These are phyloP conservation scores for Yarrowia phangngaensis DNA, from an alignment of 805 yeast genomes.

Conservation along the genomic window DNA sequence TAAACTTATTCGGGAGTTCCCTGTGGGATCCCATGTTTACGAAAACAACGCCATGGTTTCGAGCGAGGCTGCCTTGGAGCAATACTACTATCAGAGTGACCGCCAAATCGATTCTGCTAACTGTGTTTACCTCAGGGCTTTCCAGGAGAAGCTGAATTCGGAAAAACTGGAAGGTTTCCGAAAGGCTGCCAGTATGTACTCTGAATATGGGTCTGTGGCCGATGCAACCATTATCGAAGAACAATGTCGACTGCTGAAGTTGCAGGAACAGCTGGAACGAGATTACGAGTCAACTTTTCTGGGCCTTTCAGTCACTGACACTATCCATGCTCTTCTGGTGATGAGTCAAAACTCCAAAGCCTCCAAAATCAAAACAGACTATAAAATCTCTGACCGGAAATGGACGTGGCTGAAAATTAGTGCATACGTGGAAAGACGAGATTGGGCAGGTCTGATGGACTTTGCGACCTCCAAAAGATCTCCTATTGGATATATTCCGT, in stretches of 20 bases:
- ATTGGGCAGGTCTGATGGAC: slow-evolving; percentile 55
- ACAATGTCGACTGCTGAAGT: slow-evolving; percentile 44
- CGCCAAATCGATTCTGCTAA: slow-evolving; percentile 48
- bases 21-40: slow-evolving; percentile 45
- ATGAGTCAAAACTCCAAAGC: slow-evolving; percentile 52
- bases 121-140: slow-evolving; percentile 40
- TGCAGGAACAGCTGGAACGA: slow-evolving; percentile 47
- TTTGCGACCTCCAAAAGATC: slow-evolving; percentile 53
- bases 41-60: slow-evolving; percentile 38
- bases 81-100: slow-evolving; percentile 65
- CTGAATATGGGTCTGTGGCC: slow-evolving; percentile 30
- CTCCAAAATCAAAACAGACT: slow-evolving; percentile 47
- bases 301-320: slow-evolving; percentile 47
- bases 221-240: slow-evolving; percentile 46
- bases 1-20: slow-evolving; percentile 52
- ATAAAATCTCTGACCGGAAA: slow-evolving; percentile 56
- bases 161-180: slow-evolving; percentile 36
- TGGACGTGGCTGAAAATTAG: slow-evolving; percentile 53
- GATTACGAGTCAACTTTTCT: slow-evolving; percentile 43
- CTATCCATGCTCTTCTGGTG: slow-evolving; percentile 47
- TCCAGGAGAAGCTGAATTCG: slow-evolving; percentile 7
- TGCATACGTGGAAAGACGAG: slow-evolving; percentile 46
- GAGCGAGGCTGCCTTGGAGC: slow-evolving; percentile 45
- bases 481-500: slow-evolving; percentile 67
- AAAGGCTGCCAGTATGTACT: slow-evolving; percentile 41